Percentiles rank a stretch among this genome's conserved stretches.
Conservation (phyloP, 768 basidiomycete species). For the Lactarius hengduanensis region DNA sequence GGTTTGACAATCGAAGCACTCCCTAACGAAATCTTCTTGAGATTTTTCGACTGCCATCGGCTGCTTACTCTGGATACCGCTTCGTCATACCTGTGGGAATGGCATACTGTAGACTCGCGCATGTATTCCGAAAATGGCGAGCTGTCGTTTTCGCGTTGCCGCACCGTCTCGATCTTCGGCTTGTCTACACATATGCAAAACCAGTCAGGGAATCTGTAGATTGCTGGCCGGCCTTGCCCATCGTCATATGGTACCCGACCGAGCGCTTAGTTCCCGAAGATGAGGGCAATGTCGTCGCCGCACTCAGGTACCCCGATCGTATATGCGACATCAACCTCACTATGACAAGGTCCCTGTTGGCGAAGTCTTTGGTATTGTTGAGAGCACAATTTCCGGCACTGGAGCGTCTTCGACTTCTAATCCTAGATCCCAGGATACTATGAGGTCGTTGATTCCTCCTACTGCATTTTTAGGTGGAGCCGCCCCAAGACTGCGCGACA, state of each 20-base stretch:
- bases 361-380: neutral
- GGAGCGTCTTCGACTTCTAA: neutral
- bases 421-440: neutral
- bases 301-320: constrained; percentile 9
- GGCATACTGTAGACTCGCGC: constrained; percentile 15
- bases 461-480: neutral
- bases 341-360: neutral
- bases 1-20: neutral
- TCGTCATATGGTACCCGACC: neutral
- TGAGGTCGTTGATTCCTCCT: neutral
- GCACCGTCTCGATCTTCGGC: constrained; percentile 2
- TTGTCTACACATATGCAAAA: constrained; percentile 5
- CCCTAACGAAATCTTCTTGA: constrained; percentile 17
- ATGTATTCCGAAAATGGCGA: constrained; percentile 17
- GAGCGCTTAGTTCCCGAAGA: neutral
- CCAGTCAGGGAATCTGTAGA: neutral
- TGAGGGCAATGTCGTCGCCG: constrained; percentile 3
- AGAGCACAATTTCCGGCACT: neutral
- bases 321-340: constrained; percentile 2
- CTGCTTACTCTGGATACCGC: neutral
- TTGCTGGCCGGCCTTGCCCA: constrained; percentile 5
- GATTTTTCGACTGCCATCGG: constrained; percentile 10
- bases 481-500: neutral
- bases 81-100: constrained; percentile 5
- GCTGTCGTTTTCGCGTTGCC: constrained; percentile 10